phyloP scores from a whole-genome alignment of 176 grass and related monocot genomes.

The Hordeum marinum region DNA sequence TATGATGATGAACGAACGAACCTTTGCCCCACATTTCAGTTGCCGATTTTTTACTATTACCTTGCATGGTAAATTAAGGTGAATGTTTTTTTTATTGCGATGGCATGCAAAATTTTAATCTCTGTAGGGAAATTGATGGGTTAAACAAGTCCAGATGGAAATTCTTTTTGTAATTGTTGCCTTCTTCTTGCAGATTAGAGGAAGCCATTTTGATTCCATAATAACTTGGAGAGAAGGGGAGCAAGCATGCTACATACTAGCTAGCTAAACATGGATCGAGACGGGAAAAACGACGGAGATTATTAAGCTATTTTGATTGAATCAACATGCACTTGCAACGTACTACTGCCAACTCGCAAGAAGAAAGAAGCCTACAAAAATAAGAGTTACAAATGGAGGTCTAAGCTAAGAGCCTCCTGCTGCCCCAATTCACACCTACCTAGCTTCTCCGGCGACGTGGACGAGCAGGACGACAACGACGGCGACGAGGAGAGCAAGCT shows the following conservation, averaged over 20 bases:
- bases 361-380: conserved; percentile 50
- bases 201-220: background rate
- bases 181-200: background rate
- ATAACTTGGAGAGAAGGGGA: background rate
- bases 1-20: background rate
- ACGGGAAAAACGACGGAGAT: conserved; percentile 34
- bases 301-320: conserved; percentile 43
- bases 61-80: background rate
- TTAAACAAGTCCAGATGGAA: background rate
- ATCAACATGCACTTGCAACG: conserved; percentile 35
- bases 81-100: background rate
- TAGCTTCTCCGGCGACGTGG: conserved; percentile 68
- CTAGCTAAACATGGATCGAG: conserved; percentile 17
- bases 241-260: background rate
- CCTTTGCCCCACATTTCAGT: background rate
- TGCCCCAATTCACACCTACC: conserved; percentile 58
- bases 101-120: background rate
- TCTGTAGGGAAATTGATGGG: background rate
- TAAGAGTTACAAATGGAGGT: conserved; percentile 81
- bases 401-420: conserved; percentile 81
- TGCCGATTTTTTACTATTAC: background rate
- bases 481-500: conserved; percentile 47
- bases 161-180: background rate
- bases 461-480: conserved; percentile 53
- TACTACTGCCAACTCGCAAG: conserved; percentile 17